Evolutionary conservation across 192 early-diverging fungal species (phyloP).

Genomic region (Ambispora gerdemannii): DNA sequence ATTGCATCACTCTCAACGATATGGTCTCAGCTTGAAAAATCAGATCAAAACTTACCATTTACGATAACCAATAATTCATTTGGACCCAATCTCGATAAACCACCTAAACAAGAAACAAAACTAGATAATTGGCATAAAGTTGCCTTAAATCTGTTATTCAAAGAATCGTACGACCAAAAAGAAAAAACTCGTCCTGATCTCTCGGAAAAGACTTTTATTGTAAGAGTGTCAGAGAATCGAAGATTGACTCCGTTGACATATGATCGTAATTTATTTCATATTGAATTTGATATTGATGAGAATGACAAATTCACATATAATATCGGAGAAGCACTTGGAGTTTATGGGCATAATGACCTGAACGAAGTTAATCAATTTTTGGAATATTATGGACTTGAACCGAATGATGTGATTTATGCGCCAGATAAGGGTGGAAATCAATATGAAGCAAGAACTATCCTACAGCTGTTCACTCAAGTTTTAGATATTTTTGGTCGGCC

Average conservation of each 20-base stretch:
- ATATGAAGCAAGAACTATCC: conserved; percentile 68
- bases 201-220: conserved; percentile 56
- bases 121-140: conserved; percentile 53
- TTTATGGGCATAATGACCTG: conserved; percentile 84
- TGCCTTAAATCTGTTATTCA: conserved; percentile 67
- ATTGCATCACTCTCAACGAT: conserved; percentile 40
- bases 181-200: conserved; percentile 59
- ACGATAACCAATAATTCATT: conserved; percentile 29
- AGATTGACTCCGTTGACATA: conserved; percentile 86
- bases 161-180: conserved; percentile 58
- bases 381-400: conserved; percentile 66
- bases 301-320: conserved; percentile 86
- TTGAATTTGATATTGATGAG: conserved; percentile 84
- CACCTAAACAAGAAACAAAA: conserved; percentile 16
- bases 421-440: conserved; percentile 48
- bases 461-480: conserved; percentile 77
- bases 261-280: conserved; percentile 96
- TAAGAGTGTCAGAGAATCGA: conserved; percentile 68
- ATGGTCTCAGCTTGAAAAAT: conserved; percentile 47
- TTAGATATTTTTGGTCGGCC: conserved; percentile 94
- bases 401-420: conserved; percentile 57
- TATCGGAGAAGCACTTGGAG: conserved; percentile 91
- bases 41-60: conserved; percentile 35
- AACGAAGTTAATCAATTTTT: conserved; percentile 73
- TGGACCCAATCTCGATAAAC: conserved; percentile 33